Conservation (phyloP, 179 eudicot species). For the Corrigiola litoralis region DNA sequence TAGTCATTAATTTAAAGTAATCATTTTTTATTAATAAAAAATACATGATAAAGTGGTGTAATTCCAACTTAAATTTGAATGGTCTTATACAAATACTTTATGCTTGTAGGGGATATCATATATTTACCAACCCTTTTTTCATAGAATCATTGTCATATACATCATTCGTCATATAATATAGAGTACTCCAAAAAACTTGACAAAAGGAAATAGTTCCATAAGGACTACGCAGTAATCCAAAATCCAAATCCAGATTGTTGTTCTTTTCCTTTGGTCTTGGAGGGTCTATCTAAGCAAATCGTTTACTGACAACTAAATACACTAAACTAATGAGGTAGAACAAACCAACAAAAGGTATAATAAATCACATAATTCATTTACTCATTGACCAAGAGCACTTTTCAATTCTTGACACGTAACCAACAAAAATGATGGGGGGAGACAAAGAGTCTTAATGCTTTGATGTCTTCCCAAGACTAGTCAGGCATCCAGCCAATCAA, state of each 20-base stretch:
- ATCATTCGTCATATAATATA: no score
- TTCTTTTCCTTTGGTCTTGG: slow-evolving; percentile 11
- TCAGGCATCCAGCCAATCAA: neutral
- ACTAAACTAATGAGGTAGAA: neutral
- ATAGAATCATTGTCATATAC: no score
- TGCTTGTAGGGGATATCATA: no score
- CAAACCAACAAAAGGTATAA: slow-evolving; percentile 5
- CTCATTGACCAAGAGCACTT: slow-evolving; percentile 2
- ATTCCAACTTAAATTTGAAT: no score
- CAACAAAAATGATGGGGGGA: slow-evolving; percentile 9
- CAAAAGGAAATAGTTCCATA: no score
- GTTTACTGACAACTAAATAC: neutral
- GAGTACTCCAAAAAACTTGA: no score
- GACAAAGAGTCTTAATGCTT: slow-evolving; percentile 7
- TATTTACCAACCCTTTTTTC: no score
- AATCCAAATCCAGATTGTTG: neutral
- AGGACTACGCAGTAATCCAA: no score
- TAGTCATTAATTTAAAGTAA: no score
- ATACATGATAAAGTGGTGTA: no score
- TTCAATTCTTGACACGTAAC: slow-evolving; percentile 3
- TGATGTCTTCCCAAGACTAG: slow-evolving; percentile 4
- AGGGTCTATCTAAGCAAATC: neutral
- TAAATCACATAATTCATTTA: neutral
- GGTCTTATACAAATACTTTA: no score
- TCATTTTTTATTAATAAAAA: no score